Evolutionary conservation across 768 basidiomycete species (phyloP).

Genomic region (Baorangia bicolor): DNA sequence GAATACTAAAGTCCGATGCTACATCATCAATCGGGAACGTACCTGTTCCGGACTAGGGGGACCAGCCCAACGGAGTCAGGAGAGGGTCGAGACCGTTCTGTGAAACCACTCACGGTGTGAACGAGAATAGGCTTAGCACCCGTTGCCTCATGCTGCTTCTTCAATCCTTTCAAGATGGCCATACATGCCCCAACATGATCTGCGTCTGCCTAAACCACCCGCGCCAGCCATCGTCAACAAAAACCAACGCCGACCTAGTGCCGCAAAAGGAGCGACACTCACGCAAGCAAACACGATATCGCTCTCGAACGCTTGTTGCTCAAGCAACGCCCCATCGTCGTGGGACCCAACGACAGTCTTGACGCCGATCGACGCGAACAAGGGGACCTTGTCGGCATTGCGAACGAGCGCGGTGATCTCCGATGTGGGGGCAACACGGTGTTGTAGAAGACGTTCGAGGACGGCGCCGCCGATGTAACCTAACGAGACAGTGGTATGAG

Average conservation of each 20-base stretch:
- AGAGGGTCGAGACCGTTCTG: no score
- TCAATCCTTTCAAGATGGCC: conserved; percentile 51
- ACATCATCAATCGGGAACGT: no score
- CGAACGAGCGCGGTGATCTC: conserved; percentile 29
- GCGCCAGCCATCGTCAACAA: not conserved
- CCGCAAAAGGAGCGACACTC: not conserved
- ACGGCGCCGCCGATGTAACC: conserved; percentile 33
- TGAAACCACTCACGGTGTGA: conserved; percentile 49
- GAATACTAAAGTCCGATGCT: no score
- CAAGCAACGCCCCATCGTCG: conserved; percentile 38
- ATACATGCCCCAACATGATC: conserved; percentile 45
- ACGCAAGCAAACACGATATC: conserved; percentile 44
- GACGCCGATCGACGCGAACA: conserved; percentile 18
- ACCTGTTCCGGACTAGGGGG: conserved; percentile 50
- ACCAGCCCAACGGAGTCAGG: not conserved
- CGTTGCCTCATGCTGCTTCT: conserved; percentile 42
- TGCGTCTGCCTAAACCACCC: conserved; percentile 35
- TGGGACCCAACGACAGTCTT: conserved; percentile 40
- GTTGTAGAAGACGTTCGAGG: conserved; percentile 24
- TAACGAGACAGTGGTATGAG: not conserved
- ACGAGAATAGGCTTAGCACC: conserved; percentile 48
- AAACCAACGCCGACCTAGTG: no score
- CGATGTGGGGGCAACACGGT: conserved; percentile 8
- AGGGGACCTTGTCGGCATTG: conserved; percentile 18
- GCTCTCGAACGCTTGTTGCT: conserved; percentile 41